Evolutionary conservation across 805 yeast species (phyloP), one percentile per base, ranked within the genome.

Genomic region (Pichia phayaonensis): DNA sequence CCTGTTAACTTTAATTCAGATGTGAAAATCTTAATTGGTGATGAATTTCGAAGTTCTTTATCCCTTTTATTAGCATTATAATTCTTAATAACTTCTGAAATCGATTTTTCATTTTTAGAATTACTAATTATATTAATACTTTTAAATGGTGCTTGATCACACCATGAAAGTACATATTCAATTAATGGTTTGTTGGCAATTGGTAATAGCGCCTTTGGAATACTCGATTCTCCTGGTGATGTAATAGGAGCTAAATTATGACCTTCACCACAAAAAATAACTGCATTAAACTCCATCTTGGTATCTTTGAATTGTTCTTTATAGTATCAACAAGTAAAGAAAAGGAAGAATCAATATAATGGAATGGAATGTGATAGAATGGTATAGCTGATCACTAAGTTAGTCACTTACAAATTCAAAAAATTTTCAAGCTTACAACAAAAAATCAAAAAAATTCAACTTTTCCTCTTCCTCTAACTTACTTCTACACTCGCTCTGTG

Each of bases 101-200:
- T 75, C 21, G 67, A 74, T 2, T 71, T 75, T 39, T 68, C 63
- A 31, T 79, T 75, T 3, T 71, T 76, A 12, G 67, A 62, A 48
- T 77, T 80, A 24, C 62, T 56, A 8, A 86, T 83, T 20, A 90
- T 73, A 21, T 86, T 80, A 44, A 86, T 77, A 44, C 77, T 78
- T 44, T 77, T 78, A 67, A 90, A 90, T 52, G 83, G 83, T 2
- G 95, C 97, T 62, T 76, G 75, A 61, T 83, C 90, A 72, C 98
- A 90, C 98, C 98, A 94, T 58, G 86, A 90, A 36, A 94, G 72
- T 2, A 86, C 95, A 62, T 88, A 86, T 60, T 83, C 84, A 42
- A 94, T 71, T 89, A 94, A 83, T 15, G 97, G 95, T 60, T 78
- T 78, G 65, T 90, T 90, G 8, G 94, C 98, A 36, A 94, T 74